phyloP scores from a whole-genome alignment of 2,329 filamentous ascomycete species.

The Mycogone perniciosa region DNA sequence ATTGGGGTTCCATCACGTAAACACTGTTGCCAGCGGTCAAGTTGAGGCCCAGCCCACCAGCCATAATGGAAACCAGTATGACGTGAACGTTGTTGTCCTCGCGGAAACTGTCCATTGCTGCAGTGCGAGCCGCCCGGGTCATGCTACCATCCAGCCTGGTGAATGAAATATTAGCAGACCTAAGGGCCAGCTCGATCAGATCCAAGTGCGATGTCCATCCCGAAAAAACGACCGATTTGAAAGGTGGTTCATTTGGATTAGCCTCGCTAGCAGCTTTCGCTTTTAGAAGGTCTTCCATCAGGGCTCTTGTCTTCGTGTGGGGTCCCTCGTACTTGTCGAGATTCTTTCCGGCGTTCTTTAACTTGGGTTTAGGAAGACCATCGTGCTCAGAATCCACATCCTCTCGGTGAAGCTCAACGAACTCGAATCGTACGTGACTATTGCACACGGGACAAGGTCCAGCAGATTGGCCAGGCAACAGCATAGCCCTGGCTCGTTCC shows the following conservation, averaged over 20 bases:
- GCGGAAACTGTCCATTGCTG: conserved; percentile 71
- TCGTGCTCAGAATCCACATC: conserved; percentile 53
- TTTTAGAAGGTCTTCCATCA: conserved; percentile 66
- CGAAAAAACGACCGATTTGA: conserved; percentile 92
- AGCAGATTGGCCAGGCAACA: conserved; percentile 30
- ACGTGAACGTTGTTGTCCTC: conserved; percentile 65
- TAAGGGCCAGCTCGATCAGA: conserved; percentile 77
- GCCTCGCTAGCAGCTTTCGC: conserved; percentile 56
- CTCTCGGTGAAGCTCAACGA: conserved; percentile 62
- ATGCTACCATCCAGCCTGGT: conserved; percentile 89
- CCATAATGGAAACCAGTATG: conserved; percentile 86
- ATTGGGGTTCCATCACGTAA: conserved; percentile 99
- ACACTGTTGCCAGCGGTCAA: conserved; percentile 83
- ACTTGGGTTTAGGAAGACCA: conserved; percentile 36
- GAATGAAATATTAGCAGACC: conserved; percentile 58
- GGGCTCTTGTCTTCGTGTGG: conserved; percentile 82
- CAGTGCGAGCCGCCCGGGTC: conserved; percentile 65
- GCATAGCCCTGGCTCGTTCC: conserved; percentile 40
- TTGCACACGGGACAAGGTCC: conserved; percentile 65
- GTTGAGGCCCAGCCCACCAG: conserved; percentile 87
- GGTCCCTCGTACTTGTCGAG: conserved; percentile 72
- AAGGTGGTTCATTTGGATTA: conserved; percentile 61
- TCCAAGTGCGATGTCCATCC: conserved; percentile 95
- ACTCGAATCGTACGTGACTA: conserved; percentile 53
- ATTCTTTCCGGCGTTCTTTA: conserved; percentile 41